Percentiles rank a stretch among this genome's conserved stretches.
Conservation (phyloP, 164 flowering plant species). For the Annona squamosa region DNA sequence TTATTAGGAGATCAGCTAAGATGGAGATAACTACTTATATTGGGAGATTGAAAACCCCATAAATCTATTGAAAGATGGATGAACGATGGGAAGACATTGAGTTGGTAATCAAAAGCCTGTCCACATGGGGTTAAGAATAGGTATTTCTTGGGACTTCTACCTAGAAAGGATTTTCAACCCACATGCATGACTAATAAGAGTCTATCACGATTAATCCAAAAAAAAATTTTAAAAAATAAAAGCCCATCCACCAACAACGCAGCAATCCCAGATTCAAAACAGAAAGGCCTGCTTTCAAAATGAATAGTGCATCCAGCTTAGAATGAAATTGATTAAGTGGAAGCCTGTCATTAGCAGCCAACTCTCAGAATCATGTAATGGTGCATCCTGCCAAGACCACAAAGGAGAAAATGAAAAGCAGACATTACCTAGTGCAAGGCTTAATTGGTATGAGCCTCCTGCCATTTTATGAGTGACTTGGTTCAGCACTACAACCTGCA, state of each 20-base stretch:
- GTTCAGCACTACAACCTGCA: slow-evolving; percentile 75
- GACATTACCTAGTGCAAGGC: slow-evolving; percentile 72
- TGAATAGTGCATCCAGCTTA: not conserved
- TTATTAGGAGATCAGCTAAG: no score
- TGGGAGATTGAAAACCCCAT: not conserved
- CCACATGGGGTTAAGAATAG: not conserved
- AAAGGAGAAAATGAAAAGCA: not conserved
- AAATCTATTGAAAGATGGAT: not conserved
- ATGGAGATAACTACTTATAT: no score
- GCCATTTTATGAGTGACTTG: slow-evolving; percentile 73
- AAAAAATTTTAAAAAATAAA: no score
- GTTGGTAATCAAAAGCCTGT: not conserved
- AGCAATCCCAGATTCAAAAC: not conserved
- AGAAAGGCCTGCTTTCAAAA: not conserved
- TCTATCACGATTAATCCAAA: not conserved
- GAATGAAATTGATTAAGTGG: not conserved
- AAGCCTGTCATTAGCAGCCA: not conserved
- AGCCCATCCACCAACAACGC: not conserved
- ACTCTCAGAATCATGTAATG: not conserved
- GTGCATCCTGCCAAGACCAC: not conserved
- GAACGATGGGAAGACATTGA: not conserved
- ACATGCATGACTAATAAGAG: not conserved
- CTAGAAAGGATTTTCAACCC: not conserved
- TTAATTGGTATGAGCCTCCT: slow-evolving; percentile 77
- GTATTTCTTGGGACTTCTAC: not conserved